Evolutionary conservation across 2,329 filamentous ascomycete species (phyloP).

Genomic region (Cryoendolithus antarcticus): DNA sequence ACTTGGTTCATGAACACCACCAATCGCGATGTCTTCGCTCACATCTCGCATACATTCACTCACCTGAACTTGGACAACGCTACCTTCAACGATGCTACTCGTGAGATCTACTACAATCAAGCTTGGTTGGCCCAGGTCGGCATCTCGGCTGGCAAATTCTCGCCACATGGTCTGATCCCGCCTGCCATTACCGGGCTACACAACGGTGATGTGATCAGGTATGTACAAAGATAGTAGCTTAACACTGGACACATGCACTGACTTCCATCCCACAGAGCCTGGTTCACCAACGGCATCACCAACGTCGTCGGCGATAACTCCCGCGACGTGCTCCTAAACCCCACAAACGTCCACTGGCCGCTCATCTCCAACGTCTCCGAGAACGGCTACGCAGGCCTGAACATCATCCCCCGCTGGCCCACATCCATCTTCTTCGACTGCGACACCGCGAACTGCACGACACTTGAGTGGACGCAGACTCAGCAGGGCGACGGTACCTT

Average conservation of each 20-base stretch:
- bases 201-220: constrained; percentile 48
- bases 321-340: constrained; percentile 40
- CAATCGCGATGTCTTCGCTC: constrained; percentile 43
- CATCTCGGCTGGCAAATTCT: constrained; percentile 38
- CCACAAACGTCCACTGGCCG: constrained; percentile 42
- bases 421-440: constrained; percentile 56
- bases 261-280: constrained; percentile 26
- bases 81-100: constrained; percentile 43
- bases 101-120: constrained; percentile 49
- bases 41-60: constrained; percentile 52
- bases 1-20: constrained; percentile 40
- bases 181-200: constrained; percentile 52
- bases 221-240: too few relatives aligned
- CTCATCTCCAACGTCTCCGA: constrained; percentile 37
- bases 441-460: constrained; percentile 43
- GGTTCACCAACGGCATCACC: constrained; percentile 46
- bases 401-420: constrained; percentile 48
- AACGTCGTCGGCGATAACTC: constrained; percentile 55
- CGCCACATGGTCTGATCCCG: constrained; percentile 44
- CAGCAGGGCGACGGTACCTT: constrained; percentile 44
- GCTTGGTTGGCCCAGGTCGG: constrained; percentile 45
- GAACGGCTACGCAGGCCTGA: constrained; percentile 45
- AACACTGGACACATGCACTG: too few relatives aligned
- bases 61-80: constrained; percentile 48
- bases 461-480: constrained; percentile 49